Conservation (phyloP, 305 asterid species). For the Plantago lanceolata region DNA sequence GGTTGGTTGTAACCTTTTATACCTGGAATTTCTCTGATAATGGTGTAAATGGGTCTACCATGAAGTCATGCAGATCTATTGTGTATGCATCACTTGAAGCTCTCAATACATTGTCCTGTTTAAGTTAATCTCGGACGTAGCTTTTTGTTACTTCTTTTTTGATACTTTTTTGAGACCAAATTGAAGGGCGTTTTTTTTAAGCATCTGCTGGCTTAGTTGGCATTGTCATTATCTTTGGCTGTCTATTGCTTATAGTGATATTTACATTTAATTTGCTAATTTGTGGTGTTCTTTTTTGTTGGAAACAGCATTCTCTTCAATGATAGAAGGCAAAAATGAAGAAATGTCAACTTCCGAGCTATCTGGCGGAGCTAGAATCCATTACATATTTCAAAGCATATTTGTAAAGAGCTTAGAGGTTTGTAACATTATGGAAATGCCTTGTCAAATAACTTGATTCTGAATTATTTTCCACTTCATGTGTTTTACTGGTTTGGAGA, state of each 20-base stretch:
- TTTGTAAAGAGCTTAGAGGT: slow-evolving; percentile 92
- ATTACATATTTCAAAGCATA: slow-evolving; percentile 79
- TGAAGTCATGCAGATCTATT: too few species aligned
- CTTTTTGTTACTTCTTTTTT: too few species aligned
- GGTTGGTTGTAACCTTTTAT: not conserved
- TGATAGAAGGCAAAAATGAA: slow-evolving; percentile 93
- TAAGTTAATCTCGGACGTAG: not conserved
- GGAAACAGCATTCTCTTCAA: slow-evolving; percentile 82
- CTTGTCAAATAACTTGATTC: slow-evolving; percentile 10
- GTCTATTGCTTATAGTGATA: too few species aligned
- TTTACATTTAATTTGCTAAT: slow-evolving; percentile 10
- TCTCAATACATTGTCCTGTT: too few species aligned
- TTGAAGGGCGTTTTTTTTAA: not conserved
- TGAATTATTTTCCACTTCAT: slow-evolving; percentile 12
- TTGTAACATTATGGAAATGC: slow-evolving; percentile 25
- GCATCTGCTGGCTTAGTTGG: not conserved
- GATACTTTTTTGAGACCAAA: too few species aligned
- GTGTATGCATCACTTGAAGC: not conserved
- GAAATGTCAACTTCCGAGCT: slow-evolving; percentile 85
- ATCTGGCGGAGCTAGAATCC: slow-evolving; percentile 94
- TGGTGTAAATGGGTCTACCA: too few species aligned
- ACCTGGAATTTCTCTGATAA: too few species aligned
- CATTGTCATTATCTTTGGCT: too few species aligned
- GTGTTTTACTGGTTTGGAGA: slow-evolving; percentile 8
- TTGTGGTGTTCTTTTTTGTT: slow-evolving; percentile 25